Conservation (phyloP, 768 basidiomycete species). For the Melanogaster broomeanus region DNA sequence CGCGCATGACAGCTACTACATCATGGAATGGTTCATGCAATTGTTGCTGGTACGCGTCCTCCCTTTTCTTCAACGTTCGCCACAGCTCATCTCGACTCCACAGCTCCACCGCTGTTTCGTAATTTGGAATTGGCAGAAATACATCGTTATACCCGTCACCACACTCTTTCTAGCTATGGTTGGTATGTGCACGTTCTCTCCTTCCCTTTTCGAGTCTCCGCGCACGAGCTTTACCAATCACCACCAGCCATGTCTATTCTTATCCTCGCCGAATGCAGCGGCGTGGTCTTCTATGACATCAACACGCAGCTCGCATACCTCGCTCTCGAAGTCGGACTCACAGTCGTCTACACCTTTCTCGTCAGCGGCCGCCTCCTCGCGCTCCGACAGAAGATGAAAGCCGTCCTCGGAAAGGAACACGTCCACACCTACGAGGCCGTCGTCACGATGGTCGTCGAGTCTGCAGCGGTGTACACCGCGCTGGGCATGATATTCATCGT, state of each 20-base stretch:
- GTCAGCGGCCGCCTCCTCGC: conserved; percentile 13
- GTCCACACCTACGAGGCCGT: conserved; percentile 27
- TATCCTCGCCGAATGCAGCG: conserved; percentile 12
- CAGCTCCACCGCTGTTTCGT: conserved; percentile 19
- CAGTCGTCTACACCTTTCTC: conserved; percentile 31
- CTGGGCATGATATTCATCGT: conserved; percentile 34
- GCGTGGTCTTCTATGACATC: conserved; percentile 19
- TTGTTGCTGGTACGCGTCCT: conserved; percentile 13
- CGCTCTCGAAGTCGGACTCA: conserved; percentile 29
- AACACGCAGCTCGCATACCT: conserved; percentile 28
- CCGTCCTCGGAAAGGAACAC: conserved; percentile 15
- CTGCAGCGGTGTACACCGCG: conserved; percentile 30
- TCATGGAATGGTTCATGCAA: conserved; percentile 35
- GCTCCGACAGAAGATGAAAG: conserved; percentile 13
- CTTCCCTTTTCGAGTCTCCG: not conserved
- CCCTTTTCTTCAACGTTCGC: not conserved
- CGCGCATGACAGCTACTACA: conserved; percentile 18
- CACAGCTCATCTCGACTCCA: no score
- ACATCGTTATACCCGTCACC: conserved; percentile 15
- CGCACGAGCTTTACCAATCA: not conserved
- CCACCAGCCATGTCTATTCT: conserved; percentile 17
- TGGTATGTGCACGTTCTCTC: conserved; percentile 5
- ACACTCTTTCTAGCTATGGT: conserved; percentile 10
- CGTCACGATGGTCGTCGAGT: conserved; percentile 37
- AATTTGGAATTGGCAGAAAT: conserved; percentile 16